Base-by-base conservation (phyloP, 805 yeast genomes). In the Candida palmyrensis region DNA sequence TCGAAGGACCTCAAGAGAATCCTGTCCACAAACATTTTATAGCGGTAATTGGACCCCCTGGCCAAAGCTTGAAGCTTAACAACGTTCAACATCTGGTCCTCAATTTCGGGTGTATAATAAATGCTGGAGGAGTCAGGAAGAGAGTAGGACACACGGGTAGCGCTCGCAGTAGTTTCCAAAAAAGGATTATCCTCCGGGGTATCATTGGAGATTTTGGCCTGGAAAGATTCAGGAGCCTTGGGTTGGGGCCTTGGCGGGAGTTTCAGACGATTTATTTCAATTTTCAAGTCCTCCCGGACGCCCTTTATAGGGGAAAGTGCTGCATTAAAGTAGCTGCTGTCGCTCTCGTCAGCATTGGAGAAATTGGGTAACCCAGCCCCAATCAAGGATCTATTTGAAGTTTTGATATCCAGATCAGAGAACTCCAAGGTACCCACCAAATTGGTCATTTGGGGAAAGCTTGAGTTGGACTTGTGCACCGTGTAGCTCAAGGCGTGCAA, bases 401-500 rank as follows among this genome's bases (percentile, higher is more conserved):
- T 67, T 29, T 68, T 65, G 14, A 90, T 63, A 35, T 88, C 96
- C 10, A 73, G 81, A 13, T 78, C 80, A 4, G 76, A 55, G 46
- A 90, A 85, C 15, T 71, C 67, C 3, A 80, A 48, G 36, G 70
- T 66, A 3, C 83, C 88, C 7, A 79, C 79, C 21, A 85, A 56
- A 41, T 76, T 73, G 21, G 68, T 71, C 49, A 90, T 72, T 3
- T 66, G 59, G 1, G 89, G 85, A 15, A 80, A 79, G 13, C 61
- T 59, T 5, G 54, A 35, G 17, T 73, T 71, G 18, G 75, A 66
- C 44, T 70, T 67, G 38, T 80, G 71, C 35, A 92, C 66, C 52
- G 86, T 75, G 44, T 75, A 85, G 32, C 88, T 79, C 42, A 90
- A 60, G 2, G 96, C 96, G 61, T 90, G 96, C 23, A 92, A 59